Percentiles rank a stretch among this genome's conserved stretches.
These are phyloP conservation scores for Trichocomaceae sp. DNA, from an alignment of 2,329 filamentous ascomycete species.

Conservation along the genomic window DNA sequence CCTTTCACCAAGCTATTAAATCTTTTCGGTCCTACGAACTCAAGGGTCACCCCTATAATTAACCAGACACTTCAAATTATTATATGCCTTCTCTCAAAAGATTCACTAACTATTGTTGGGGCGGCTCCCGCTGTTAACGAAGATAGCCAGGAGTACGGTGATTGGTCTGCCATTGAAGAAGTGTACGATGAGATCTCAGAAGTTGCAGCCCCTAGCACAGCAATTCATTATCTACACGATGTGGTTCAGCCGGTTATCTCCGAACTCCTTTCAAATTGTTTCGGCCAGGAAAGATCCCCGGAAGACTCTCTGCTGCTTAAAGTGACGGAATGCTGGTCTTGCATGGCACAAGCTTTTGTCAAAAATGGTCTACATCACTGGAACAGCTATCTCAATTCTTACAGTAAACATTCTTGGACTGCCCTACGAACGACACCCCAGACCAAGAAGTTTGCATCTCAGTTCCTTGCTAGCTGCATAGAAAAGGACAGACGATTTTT, in stretches of 20 bases:
- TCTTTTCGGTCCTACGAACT: constrained; percentile 46
- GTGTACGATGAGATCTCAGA: constrained; percentile 31
- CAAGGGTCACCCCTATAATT: constrained; percentile 41
- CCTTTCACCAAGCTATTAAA: constrained; percentile 44
- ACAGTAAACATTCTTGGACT: constrained; percentile 46
- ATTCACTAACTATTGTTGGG: constrained; percentile 18
- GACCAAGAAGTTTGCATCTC: constrained; percentile 42
- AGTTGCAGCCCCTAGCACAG: constrained; percentile 17
- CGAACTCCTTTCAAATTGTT: constrained; percentile 54
- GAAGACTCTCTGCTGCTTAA: constrained; percentile 49
- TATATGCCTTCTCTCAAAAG: constrained; percentile 34
- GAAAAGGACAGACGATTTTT: constrained; percentile 37
- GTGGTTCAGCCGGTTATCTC: constrained; percentile 45
- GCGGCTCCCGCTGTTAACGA: constrained; percentile 38
- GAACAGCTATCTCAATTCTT: constrained; percentile 51
- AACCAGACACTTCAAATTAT: constrained; percentile 46
- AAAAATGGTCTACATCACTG: constrained; percentile 44
- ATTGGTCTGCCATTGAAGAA: constrained; percentile 50
- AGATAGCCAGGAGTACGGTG: constrained; percentile 60
- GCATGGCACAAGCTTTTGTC: constrained; percentile 44
- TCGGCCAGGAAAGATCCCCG: constrained; percentile 51
- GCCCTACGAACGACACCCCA: constrained; percentile 42
- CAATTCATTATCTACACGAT: constrained; percentile 32
- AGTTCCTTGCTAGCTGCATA: constrained; percentile 42
- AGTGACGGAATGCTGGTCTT: constrained; percentile 51